Evolutionary conservation across 164 flowering plant genomes (phyloP).

Genomic region (Chloranthus sessilifolius): DNA sequence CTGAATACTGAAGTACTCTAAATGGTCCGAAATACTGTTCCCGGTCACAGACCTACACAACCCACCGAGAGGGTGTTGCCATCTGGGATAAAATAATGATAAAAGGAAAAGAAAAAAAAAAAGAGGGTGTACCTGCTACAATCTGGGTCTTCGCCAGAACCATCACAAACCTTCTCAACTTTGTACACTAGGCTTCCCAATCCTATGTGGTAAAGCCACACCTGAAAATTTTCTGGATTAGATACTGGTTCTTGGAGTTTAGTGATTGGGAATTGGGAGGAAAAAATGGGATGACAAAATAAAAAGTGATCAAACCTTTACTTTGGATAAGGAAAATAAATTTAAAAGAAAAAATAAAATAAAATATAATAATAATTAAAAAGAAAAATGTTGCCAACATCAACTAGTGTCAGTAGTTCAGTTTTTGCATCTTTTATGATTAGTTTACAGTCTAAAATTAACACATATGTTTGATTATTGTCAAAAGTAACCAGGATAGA

Average conservation of each 20-base stretch:
- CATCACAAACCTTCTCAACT: slow-evolving; percentile 82
- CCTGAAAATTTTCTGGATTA: slow-evolving; percentile 39
- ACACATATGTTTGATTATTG: no score
- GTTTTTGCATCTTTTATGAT: no score
- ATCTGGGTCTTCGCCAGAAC: slow-evolving; percentile 89
- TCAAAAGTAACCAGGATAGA: no score
- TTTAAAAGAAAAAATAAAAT: no score
- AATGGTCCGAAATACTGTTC: slow-evolving; percentile 77
- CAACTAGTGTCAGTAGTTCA: no score
- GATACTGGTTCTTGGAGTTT: slow-evolving; percentile 1
- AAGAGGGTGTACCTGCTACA: slow-evolving; percentile 67
- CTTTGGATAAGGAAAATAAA: no score
- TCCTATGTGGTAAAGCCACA: slow-evolving; percentile 74
- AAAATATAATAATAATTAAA: no score
- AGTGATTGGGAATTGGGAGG: neutral
- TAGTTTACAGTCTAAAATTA: no score
- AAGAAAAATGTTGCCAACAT: no score
- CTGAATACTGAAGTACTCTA: slow-evolving; percentile 58
- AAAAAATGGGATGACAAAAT: no score
- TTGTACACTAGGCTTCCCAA: slow-evolving; percentile 53
- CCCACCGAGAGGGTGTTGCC: no score
- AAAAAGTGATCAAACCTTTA: no score
- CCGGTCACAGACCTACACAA: slow-evolving; percentile 74
- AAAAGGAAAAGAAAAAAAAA: neutral
- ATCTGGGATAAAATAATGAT: neutral